phyloP scores from a whole-genome alignment of 106 monocot species.

The Acorus calamus region DNA sequence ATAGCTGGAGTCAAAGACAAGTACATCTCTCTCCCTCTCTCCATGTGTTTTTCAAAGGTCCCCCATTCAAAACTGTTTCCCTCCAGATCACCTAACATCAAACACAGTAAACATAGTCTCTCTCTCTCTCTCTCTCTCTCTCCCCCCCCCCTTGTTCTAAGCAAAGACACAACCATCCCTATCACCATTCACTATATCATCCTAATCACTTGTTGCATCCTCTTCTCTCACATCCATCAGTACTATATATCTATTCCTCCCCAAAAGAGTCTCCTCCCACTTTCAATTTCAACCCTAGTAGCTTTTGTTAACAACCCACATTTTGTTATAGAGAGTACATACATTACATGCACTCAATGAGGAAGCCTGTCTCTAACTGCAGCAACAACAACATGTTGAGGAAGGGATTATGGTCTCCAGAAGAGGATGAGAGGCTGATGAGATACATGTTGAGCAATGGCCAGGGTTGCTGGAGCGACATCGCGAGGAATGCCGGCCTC shows the following conservation, averaged over 20 bases:
- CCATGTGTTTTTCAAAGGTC: slow-evolving; percentile 8
- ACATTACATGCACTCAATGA: slow-evolving; percentile 17
- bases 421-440: slow-evolving; percentile 66
- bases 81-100: slow-evolving; percentile 11
- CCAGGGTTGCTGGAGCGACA: slow-evolving; percentile 68
- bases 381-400: slow-evolving; percentile 18
- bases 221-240: background rate
- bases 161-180: slow-evolving; percentile 51
- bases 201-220: background rate
- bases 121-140: slow-evolving; percentile 16
- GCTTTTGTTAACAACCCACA: no score
- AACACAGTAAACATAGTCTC: background rate
- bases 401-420: slow-evolving; percentile 71
- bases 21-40: slow-evolving; percentile 25
- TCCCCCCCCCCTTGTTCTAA: slow-evolving; percentile 38
- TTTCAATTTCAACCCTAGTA: no score
- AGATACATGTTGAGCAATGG: slow-evolving; percentile 52
- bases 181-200: slow-evolving; percentile 33
- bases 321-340: no score
- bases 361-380: slow-evolving; percentile 29
- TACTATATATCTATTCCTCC: background rate
- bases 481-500: slow-evolving; percentile 58
- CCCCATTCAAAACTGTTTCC: slow-evolving; percentile 28
- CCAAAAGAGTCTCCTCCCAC: no score
- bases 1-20: slow-evolving; percentile 78